Percentiles rank a stretch among this genome's conserved stretches.
Conservation (phyloP, 1,284 basidiomycete species). For the Ustilago vetiveriae region DNA sequence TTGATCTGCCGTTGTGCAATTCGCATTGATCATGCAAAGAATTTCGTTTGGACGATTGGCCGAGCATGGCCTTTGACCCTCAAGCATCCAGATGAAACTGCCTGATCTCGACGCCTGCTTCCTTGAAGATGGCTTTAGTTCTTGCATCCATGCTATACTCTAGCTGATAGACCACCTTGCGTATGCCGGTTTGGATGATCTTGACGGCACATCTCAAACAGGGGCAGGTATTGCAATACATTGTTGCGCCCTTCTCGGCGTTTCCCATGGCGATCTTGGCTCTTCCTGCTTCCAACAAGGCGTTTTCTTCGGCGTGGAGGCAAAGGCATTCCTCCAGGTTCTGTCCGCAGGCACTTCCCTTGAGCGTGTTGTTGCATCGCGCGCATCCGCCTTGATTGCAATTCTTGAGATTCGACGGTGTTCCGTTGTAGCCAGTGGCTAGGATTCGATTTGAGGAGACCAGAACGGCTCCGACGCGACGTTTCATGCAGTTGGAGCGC, state of each 20-base stretch:
- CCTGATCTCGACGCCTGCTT: slow-evolving; percentile 67
- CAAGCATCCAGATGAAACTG: slow-evolving; percentile 46
- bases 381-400: slow-evolving; percentile 67
- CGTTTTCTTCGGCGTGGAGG: slow-evolving; percentile 98
- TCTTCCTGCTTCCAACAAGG: slow-evolving; percentile 85
- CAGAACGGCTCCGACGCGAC: slow-evolving; percentile 90
- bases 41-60: too few relatives aligned
- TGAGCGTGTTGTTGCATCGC: slow-evolving; percentile 58
- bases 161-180: slow-evolving; percentile 92
- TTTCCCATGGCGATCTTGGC: slow-evolving; percentile 68
- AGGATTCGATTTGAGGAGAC: slow-evolving; percentile 84
- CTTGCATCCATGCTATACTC: slow-evolving; percentile 76
- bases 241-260: slow-evolving; percentile 70
- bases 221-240: slow-evolving; percentile 94
- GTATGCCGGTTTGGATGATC: slow-evolving; percentile 93
- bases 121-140: slow-evolving; percentile 65
- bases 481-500: slow-evolving; percentile 78
- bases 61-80: too few relatives aligned
- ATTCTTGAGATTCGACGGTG: slow-evolving; percentile 80
- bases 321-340: slow-evolving; percentile 87
- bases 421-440: slow-evolving; percentile 98
- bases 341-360: slow-evolving; percentile 69
- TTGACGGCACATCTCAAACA: slow-evolving; percentile 95
- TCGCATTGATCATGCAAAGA: too few relatives aligned
- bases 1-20: too few relatives aligned